phyloP scores from a whole-genome alignment of 345 rosid genomes.

The Citrus sinensis region DVS_A1.0 CM039165.1:32032501-32033000 shows the following conservation, averaged over 20 bases:
- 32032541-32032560: constrained; percentile 70
- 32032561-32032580: constrained; percentile 63
- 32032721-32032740: neutral
- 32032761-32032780: neutral
- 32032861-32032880: neutral
- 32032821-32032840: neutral
- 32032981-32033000: neutral
- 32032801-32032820: neutral
- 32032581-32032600: constrained; percentile 92
- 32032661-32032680: neutral
- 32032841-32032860: neutral
- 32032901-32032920: neutral
- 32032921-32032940: neutral
- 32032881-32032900: neutral
- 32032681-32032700: neutral
- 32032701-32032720: neutral
- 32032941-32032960: neutral
- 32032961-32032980: neutral
- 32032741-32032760: neutral
- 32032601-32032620: constrained; percentile 18
- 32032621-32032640: constrained; percentile 1
- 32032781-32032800: neutral
- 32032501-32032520: constrained; percentile 89
- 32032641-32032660: neutral
- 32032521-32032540: constrained; percentile 83